phyloP scores from a whole-genome alignment of 169 alveolate species.

The Plasmodium falciparum region DNA sequence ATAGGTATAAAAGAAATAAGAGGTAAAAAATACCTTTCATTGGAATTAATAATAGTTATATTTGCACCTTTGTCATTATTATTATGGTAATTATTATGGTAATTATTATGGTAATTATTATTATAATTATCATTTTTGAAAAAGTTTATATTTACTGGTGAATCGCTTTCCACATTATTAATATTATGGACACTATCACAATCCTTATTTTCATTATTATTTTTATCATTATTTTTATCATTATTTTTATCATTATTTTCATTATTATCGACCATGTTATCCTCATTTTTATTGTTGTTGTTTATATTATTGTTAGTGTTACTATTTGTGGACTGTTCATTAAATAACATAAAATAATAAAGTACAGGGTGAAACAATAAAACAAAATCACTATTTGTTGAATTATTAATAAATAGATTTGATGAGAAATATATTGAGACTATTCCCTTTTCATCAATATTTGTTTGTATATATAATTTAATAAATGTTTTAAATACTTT shows the following conservation, averaged over 20 bases:
- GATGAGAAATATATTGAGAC: conserved; percentile 62
- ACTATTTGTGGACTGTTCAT: not conserved
- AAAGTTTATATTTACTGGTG: too few species aligned
- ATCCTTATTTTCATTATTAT: too few species aligned
- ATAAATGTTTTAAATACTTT: conserved; percentile 58
- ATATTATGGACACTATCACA: too few species aligned
- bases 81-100: not conserved
- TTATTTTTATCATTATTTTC: too few species aligned
- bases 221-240: too few species aligned
- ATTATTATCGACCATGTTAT: too few species aligned
- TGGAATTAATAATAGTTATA: conserved; percentile 7
- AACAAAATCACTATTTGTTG: conserved; percentile 40
- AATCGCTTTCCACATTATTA: too few species aligned
- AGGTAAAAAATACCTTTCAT: conserved; percentile 32
- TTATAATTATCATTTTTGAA: too few species aligned
- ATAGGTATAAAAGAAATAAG: conserved; percentile 47
- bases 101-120: not conserved
- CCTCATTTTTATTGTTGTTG: not conserved
- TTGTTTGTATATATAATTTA: conserved; percentile 53
- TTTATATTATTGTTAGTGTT: not conserved
- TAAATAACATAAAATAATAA: conserved; percentile 23
- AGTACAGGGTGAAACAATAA: conserved; percentile 40
- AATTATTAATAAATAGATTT: conserved; percentile 34
- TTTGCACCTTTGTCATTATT: not conserved
- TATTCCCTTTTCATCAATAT: conserved; percentile 58